A percentile compares a stretch with the other conserved stretches of the same genome.
Evolutionary conservation across 768 basidiomycete species (phyloP).

Genomic region (Tricholoma hemisulphureum): DNA sequence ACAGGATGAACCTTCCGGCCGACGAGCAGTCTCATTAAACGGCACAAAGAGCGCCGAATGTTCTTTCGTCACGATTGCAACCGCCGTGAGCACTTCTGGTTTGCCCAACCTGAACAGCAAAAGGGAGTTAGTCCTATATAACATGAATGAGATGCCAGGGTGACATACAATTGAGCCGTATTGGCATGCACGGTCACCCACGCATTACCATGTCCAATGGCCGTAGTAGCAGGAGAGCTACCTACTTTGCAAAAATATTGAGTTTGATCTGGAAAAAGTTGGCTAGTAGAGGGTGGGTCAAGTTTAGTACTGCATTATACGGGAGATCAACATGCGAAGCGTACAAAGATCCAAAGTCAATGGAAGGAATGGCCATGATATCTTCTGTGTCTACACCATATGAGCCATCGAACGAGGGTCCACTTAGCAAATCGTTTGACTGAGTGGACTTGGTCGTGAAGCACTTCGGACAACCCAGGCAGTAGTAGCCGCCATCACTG

Average conservation of each 20-base stretch:
- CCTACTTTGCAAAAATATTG: neutral
- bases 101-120: slow-evolving; percentile 27
- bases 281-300: neutral
- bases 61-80: slow-evolving; percentile 30
- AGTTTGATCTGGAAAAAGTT: neutral
- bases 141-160: neutral
- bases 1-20: slow-evolving; percentile 19
- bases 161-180: neutral
- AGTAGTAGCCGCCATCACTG: neutral
- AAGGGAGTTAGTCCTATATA: neutral
- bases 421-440: slow-evolving; percentile 16
- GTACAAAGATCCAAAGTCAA: slow-evolving; percentile 35
- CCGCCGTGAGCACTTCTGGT: slow-evolving; percentile 28
- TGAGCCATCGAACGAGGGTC: slow-evolving; percentile 34
- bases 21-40: slow-evolving; percentile 24
- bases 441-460: slow-evolving; percentile 1
- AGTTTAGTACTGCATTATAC: neutral
- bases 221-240: neutral
- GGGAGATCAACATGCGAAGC: slow-evolving; percentile 13
- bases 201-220: neutral
- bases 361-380: slow-evolving; percentile 29
- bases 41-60: slow-evolving; percentile 26
- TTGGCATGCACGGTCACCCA: neutral
- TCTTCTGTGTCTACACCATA: slow-evolving; percentile 38
- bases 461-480: neutral